phyloP scores from a whole-genome alignment of 2,329 filamentous ascomycete genomes.

The Fusarium coicis region DNA sequence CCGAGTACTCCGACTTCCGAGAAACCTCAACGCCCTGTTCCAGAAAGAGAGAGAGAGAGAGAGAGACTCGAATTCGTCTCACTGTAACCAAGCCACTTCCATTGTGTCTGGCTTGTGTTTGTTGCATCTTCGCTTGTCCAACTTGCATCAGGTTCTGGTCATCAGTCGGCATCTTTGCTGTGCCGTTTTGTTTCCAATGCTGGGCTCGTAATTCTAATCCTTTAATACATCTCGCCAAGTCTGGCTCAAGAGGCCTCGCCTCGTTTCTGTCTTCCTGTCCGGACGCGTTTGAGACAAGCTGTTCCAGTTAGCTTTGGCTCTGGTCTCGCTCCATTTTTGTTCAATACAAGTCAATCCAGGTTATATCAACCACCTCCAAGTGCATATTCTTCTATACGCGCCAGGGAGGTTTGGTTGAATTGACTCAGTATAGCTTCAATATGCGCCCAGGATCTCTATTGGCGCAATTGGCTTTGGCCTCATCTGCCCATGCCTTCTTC shows the following conservation, averaged over 20 bases:
- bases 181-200: slow-evolving; percentile 41
- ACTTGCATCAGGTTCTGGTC: slow-evolving; percentile 27
- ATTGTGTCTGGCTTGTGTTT: slow-evolving; percentile 27
- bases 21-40: slow-evolving; percentile 27
- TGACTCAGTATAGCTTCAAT: slow-evolving; percentile 33
- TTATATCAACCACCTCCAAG: slow-evolving; percentile 21
- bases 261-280: slow-evolving; percentile 15
- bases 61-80: slow-evolving; percentile 16
- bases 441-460: slow-evolving; percentile 57
- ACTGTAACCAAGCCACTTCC: slow-evolving; percentile 35
- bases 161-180: slow-evolving; percentile 35
- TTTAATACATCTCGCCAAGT: slow-evolving; percentile 40
- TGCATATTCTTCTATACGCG: not conserved
- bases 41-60: slow-evolving; percentile 14
- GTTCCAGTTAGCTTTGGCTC: slow-evolving; percentile 21
- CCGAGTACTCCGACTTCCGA: slow-evolving; percentile 22
- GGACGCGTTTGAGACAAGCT: slow-evolving; percentile 35
- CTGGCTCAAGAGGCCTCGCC: slow-evolving; percentile 26
- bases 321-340: not conserved
- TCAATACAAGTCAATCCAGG: slow-evolving; percentile 5
- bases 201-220: slow-evolving; percentile 46
- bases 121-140: slow-evolving; percentile 31
- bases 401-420: slow-evolving; percentile 9
- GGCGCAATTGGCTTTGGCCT: slow-evolving; percentile 59
- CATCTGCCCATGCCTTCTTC: slow-evolving; percentile 59